Conservation (phyloP, 805 yeast species). For the Yamadazyma laniorum region DNA sequence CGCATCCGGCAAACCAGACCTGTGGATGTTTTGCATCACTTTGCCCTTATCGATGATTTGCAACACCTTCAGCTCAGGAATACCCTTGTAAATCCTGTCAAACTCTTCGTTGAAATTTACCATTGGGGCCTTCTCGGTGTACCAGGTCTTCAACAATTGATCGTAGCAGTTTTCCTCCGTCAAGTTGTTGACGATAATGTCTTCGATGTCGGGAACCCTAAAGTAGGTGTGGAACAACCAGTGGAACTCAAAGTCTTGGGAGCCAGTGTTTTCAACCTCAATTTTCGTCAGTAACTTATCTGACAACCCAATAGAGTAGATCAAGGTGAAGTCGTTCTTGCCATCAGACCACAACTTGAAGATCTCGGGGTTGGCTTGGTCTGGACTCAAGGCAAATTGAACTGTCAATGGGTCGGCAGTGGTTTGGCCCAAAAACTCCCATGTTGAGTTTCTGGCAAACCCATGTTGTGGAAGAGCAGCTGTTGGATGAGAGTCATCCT, state of each 20-base stretch:
- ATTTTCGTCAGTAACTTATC: constrained; percentile 65
- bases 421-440: constrained; percentile 94
- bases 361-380: constrained; percentile 64
- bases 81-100: constrained; percentile 77
- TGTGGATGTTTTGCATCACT: constrained; percentile 64
- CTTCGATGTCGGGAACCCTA: constrained; percentile 72
- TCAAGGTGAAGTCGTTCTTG: constrained; percentile 68
- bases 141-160: constrained; percentile 63
- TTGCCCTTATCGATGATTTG: constrained; percentile 72
- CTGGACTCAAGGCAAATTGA: constrained; percentile 91
- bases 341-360: constrained; percentile 53
- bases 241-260: constrained; percentile 73
- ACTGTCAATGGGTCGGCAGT: constrained; percentile 67
- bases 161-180: constrained; percentile 72
- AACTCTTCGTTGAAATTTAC: constrained; percentile 72
- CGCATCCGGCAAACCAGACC: constrained; percentile 61
- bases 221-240: constrained; percentile 94
- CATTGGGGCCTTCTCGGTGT: constrained; percentile 73
- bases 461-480: constrained; percentile 90
- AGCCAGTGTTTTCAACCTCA: constrained; percentile 72
- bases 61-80: constrained; percentile 51
- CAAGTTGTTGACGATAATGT: constrained; percentile 72
- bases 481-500: constrained; percentile 52
- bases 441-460: constrained; percentile 81
- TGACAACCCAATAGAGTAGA: constrained; percentile 64